Evolutionary conservation across 129 eudicot genomes (phyloP).

Genomic region (Solidago caesia): DNA sequence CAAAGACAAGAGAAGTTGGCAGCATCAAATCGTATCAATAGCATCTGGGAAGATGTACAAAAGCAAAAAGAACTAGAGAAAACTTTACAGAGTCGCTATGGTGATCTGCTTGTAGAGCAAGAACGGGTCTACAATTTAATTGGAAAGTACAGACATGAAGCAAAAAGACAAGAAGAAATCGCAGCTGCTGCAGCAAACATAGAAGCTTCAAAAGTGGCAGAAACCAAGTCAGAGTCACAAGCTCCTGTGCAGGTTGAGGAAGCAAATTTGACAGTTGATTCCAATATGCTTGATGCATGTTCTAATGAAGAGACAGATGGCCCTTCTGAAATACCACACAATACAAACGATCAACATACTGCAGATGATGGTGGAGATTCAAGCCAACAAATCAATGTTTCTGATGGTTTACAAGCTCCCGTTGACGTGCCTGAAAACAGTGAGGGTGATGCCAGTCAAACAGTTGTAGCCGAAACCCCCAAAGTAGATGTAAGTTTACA

Average conservation of each 20-base stretch:
- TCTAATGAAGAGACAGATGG: not conserved
- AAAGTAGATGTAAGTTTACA: slow-evolving; percentile 7
- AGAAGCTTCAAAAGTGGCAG: slow-evolving; percentile 21
- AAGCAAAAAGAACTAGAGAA: slow-evolving; percentile 88
- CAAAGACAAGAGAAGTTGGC: slow-evolving; percentile 81
- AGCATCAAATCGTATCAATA: slow-evolving; percentile 67
- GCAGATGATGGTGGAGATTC: not conserved
- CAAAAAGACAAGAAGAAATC: slow-evolving; percentile 44
- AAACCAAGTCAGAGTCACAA: slow-evolving; percentile 19
- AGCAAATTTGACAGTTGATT: slow-evolving; percentile 23
- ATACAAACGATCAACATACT: not conserved
- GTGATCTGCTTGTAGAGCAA: slow-evolving; percentile 57
- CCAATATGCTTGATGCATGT: slow-evolving; percentile 10
- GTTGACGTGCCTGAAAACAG: not conserved
- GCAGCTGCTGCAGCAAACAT: slow-evolving; percentile 17
- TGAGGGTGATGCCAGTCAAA: slow-evolving; percentile 1
- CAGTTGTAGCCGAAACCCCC: slow-evolving; percentile 21
- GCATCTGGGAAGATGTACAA: slow-evolving; percentile 91
- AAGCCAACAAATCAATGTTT: slow-evolving; percentile 14
- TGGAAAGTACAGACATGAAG: slow-evolving; percentile 48
- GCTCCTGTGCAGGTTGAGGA: slow-evolving; percentile 19
- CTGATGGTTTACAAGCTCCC: slow-evolving; percentile 6
- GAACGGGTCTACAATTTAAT: slow-evolving; percentile 54
- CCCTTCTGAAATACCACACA: not conserved
- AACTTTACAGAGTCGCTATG: slow-evolving; percentile 69